Conservation (phyloP, 768 basidiomycete genomes). For the Pleurotus tuber-regium region DNA sequence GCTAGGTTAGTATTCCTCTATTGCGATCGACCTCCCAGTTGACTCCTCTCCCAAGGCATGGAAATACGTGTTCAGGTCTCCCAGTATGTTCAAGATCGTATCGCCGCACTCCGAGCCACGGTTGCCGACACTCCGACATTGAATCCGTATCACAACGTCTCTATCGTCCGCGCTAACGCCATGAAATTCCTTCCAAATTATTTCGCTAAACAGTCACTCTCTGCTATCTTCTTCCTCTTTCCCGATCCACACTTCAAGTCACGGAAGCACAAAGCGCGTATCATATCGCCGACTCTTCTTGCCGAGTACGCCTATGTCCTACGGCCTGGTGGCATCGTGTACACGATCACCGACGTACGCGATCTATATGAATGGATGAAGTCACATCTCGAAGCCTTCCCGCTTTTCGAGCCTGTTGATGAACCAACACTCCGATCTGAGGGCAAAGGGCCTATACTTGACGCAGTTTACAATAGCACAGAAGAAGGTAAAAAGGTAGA, state of each 20-base stretch:
- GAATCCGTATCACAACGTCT: slow-evolving; percentile 80
- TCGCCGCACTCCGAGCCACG: slow-evolving; percentile 83
- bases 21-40: too few relatives aligned
- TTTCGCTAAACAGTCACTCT: slow-evolving; percentile 86
- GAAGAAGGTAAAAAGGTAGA: slow-evolving; percentile 98
- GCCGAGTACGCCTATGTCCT: slow-evolving; percentile 97
- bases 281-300: slow-evolving; percentile 95
- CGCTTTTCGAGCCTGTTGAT: slow-evolving; percentile 78
- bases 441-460: slow-evolving; percentile 75
- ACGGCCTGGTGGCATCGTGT: slow-evolving; percentile 90
- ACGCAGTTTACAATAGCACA: slow-evolving; percentile 80
- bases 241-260: slow-evolving; percentile 99
- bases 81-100: slow-evolving; percentile 93
- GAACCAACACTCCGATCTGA: slow-evolving; percentile 73
- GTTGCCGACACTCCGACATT: slow-evolving; percentile 30
- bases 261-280: slow-evolving; percentile 98
- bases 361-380: slow-evolving; percentile 97
- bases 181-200: slow-evolving; percentile 99
- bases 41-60: too few relatives aligned
- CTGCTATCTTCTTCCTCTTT: slow-evolving; percentile 95
- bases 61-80: slow-evolving; percentile 97
- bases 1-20: slow-evolving; percentile 71
- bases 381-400: slow-evolving; percentile 81
- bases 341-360: slow-evolving; percentile 96
- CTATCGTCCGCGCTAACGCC: slow-evolving; percentile 91